Percentiles rank a stretch among this genome's conserved stretches.
Conservation (phyloP, 1,284 basidiomycete genomes). For the Ceratobasidium theobromae region DNA sequence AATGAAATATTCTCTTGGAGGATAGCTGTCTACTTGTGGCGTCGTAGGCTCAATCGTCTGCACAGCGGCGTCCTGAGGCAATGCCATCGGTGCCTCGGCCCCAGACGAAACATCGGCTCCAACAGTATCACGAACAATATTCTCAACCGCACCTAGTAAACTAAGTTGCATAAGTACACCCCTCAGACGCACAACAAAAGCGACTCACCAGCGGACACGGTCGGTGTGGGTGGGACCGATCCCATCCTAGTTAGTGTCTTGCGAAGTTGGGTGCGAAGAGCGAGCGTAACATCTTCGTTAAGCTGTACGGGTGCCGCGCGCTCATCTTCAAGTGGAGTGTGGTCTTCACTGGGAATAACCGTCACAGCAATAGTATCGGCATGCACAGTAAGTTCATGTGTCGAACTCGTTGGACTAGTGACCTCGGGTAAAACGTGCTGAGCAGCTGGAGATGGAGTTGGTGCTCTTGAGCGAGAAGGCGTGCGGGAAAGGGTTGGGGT, state of each 20-base stretch:
- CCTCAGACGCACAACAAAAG: background rate
- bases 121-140: background rate
- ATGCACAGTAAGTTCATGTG: slow-evolving; percentile 21
- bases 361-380: background rate
- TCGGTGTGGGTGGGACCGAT: slow-evolving; percentile 17
- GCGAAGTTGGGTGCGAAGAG: slow-evolving; percentile 7
- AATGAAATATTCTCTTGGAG: slow-evolving; percentile 82
- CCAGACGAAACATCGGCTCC: background rate
- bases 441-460: background rate
- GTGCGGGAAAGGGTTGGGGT: slow-evolving; percentile 14
- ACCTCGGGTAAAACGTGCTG: slow-evolving; percentile 2
- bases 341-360: slow-evolving; percentile 18
- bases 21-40: slow-evolving; percentile 50
- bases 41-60: background rate
- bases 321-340: slow-evolving; percentile 21
- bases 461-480: slow-evolving; percentile 9
- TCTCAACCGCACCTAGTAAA: slow-evolving; percentile 11
- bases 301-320: slow-evolving; percentile 11
- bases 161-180: slow-evolving; percentile 22
- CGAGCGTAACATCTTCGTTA: slow-evolving; percentile 20
- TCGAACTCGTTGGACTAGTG: slow-evolving; percentile 4
- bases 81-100: background rate
- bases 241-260: slow-evolving; percentile 25
- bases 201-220: slow-evolving; percentile 11
- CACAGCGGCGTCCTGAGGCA: slow-evolving; percentile 8